A percentile compares a stretch with the other conserved stretches of the same genome.
Conservation (phyloP, 169 alveolate species). For the Eimeria praecox region DNA sequence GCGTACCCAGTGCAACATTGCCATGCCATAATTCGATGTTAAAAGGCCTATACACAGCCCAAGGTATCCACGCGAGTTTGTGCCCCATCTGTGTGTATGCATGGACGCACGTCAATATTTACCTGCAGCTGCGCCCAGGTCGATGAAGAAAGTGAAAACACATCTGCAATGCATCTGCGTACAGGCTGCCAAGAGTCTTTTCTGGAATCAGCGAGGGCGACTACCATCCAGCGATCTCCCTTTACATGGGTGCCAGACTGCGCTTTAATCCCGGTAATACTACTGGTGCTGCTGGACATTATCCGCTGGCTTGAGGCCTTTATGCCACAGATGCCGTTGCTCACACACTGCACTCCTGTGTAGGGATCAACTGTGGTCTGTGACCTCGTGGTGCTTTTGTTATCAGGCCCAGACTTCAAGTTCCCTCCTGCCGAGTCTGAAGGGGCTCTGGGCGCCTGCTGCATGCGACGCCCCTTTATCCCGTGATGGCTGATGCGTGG, state of each 20-base stretch:
- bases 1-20: neutral
- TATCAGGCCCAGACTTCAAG: slow-evolving; percentile 69
- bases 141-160: neutral
- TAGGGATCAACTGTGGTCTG: neutral
- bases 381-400: neutral
- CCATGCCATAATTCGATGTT: neutral
- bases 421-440: slow-evolving; percentile 65
- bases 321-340: neutral
- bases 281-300: neutral
- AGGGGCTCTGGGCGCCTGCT: slow-evolving; percentile 54
- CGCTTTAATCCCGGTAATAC: slow-evolving; percentile 86
- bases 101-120: neutral
- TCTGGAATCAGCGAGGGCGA: slow-evolving; percentile 88
- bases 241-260: slow-evolving; percentile 92
- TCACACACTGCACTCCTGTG: neutral
- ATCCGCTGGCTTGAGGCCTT: neutral
- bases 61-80: neutral
- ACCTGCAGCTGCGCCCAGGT: neutral
- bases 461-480: slow-evolving; percentile 77
- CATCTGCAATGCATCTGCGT: neutral
- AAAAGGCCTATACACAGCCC: neutral
- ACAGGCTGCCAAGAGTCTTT: slow-evolving; percentile 85
- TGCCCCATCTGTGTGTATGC: neutral
- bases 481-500: slow-evolving; percentile 3
- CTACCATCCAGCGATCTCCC: slow-evolving; percentile 92